phyloP scores from a whole-genome alignment of 2,329 filamentous ascomycete species.

The Aspergillus jensenii region DNA sequence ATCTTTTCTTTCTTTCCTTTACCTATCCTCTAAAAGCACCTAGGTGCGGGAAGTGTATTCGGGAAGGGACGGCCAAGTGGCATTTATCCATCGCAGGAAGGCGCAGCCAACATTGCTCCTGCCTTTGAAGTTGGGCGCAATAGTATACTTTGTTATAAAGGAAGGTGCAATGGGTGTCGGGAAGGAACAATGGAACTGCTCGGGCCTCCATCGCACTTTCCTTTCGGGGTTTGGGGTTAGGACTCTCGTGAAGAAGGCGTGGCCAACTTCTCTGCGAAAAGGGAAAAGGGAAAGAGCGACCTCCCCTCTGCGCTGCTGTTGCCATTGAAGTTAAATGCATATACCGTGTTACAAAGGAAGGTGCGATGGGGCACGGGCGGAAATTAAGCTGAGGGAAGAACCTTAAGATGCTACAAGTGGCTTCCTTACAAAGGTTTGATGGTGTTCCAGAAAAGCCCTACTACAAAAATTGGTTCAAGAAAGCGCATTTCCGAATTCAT shows the following conservation, averaged over 20 bases:
- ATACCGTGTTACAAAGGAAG: not conserved
- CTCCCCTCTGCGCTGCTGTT: not conserved
- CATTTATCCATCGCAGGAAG: too few relatives aligned
- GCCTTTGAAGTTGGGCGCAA: too few relatives aligned
- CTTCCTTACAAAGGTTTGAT: not conserved
- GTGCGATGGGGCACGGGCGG: not conserved
- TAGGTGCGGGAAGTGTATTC: too few relatives aligned
- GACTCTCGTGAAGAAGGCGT: not conserved
- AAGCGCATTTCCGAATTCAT: conserved; percentile 33
- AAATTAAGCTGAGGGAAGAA: not conserved
- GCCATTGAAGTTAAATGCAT: not conserved
- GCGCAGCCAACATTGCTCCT: too few relatives aligned
- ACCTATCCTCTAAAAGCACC: too few relatives aligned
- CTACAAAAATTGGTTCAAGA: not conserved
- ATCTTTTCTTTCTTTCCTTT: too few relatives aligned
- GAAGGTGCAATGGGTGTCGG: too few relatives aligned
- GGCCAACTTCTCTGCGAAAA: not conserved
- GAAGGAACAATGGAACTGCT: not conserved
- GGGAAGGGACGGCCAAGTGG: too few relatives aligned
- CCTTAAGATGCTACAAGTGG: not conserved
- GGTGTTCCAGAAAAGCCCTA: not conserved
- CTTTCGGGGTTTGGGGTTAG: not conserved
- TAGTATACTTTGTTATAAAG: too few relatives aligned
- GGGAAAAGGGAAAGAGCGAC: not conserved
- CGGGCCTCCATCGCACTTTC: not conserved